These are phyloP conservation scores for Leishmania major DNA, from an alignment of 208 protist genomes.

Conservation along the genomic window DNA sequence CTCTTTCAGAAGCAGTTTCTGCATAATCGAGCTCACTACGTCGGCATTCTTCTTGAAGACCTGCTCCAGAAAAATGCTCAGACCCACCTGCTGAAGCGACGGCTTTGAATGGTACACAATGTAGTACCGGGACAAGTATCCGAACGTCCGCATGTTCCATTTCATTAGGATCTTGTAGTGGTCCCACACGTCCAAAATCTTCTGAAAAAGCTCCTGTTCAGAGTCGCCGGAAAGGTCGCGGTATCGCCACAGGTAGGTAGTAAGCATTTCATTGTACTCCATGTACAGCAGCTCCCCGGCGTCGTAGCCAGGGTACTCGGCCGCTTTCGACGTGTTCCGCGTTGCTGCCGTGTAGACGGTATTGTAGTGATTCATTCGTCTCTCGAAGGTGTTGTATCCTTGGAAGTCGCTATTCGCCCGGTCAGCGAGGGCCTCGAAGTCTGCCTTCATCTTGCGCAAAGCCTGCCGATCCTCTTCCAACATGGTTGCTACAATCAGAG, in stretches of 20 bases:
- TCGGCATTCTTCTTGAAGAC: slow-evolving; percentile 70
- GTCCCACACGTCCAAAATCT: slow-evolving; percentile 70
- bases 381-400: slow-evolving; percentile 54
- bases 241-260: slow-evolving; percentile 75
- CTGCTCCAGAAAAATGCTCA: slow-evolving; percentile 86
- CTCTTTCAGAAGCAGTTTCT: slow-evolving; percentile 57
- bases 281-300: slow-evolving; percentile 84
- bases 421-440: slow-evolving; percentile 84
- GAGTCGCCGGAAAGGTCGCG: slow-evolving; percentile 47
- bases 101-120: slow-evolving; percentile 86
- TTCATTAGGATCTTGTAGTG: slow-evolving; percentile 87
- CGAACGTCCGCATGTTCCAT: slow-evolving; percentile 84
- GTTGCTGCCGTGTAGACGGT: slow-evolving; percentile 86
- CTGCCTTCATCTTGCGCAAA: slow-evolving; percentile 81
- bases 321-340: slow-evolving; percentile 54
- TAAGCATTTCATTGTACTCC: slow-evolving; percentile 93
- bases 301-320: slow-evolving; percentile 62
- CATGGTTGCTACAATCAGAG: slow-evolving; percentile 33
- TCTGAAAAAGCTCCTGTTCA: slow-evolving; percentile 64
- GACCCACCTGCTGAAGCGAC: slow-evolving; percentile 72
- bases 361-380: slow-evolving; percentile 85
- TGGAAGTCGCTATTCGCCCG: slow-evolving; percentile 70
- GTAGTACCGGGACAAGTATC: slow-evolving; percentile 87
- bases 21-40: slow-evolving; percentile 57
- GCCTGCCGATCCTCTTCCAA: slow-evolving; percentile 81